Percentiles rank a stretch among this genome's conserved stretches.
Conservation (phyloP, 2,329 filamentous ascomycete species). For the Penicillium freii region DNA sequence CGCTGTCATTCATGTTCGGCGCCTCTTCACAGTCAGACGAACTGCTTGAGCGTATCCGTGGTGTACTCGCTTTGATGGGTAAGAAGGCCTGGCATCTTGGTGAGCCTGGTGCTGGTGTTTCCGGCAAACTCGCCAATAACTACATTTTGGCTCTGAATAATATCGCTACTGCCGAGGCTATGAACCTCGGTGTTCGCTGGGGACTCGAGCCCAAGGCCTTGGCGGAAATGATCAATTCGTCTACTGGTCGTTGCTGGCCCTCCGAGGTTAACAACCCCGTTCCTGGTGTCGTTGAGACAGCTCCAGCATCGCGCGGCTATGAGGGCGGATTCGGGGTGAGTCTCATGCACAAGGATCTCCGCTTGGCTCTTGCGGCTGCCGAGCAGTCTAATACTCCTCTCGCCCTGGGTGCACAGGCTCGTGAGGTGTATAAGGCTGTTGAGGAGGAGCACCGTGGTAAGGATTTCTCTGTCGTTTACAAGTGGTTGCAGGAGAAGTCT, state of each 20-base stretch:
- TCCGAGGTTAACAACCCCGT: slow-evolving; percentile 96
- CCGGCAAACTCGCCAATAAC: slow-evolving; percentile 95
- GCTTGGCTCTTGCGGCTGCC: slow-evolving; percentile 70
- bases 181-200: slow-evolving; percentile 64
- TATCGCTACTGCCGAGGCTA: slow-evolving; percentile 66
- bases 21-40: slow-evolving; percentile 49
- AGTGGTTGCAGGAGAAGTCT: slow-evolving; percentile 55
- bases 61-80: slow-evolving; percentile 78
- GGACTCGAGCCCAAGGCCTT: slow-evolving; percentile 65
- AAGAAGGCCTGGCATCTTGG: slow-evolving; percentile 83
- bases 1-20: slow-evolving; percentile 95
- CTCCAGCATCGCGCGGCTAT: slow-evolving; percentile 75
- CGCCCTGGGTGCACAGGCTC: slow-evolving; percentile 62
- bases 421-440: slow-evolving; percentile 65
- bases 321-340: slow-evolving; percentile 72
- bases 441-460: slow-evolving; percentile 64
- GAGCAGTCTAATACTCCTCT: slow-evolving; percentile 64
- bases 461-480: slow-evolving; percentile 80
- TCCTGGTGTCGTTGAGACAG: slow-evolving; percentile 71
- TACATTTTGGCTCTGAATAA: slow-evolving; percentile 95
- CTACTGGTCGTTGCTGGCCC: slow-evolving; percentile 94
- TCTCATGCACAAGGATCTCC: slow-evolving; percentile 78
- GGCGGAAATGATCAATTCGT: slow-evolving; percentile 84
- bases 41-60: slow-evolving; percentile 63
- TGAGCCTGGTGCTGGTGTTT: slow-evolving; percentile 76